A percentile compares a stretch with the other conserved stretches of the same genome.
phyloP scores from a whole-genome alignment of 2,329 filamentous ascomycete species.

The Phyllosticta citrichinensis region DNA sequence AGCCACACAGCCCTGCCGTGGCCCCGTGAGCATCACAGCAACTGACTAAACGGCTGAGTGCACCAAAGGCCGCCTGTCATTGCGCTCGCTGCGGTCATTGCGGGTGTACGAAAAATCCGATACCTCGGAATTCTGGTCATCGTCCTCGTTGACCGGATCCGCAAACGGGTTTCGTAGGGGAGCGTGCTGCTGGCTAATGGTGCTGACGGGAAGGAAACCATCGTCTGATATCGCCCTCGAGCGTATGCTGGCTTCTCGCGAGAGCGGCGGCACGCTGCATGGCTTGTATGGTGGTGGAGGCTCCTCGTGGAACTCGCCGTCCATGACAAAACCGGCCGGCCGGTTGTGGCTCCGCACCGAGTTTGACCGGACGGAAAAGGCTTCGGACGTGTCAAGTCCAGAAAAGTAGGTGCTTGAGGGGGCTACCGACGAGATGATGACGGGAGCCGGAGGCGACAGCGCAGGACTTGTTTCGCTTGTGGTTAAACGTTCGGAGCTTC shows the following conservation, averaged over 20 bases:
- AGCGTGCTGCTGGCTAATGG: not conserved
- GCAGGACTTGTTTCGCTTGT: not conserved
- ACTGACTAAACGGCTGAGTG: not conserved
- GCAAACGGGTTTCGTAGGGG: slow-evolving; percentile 4
- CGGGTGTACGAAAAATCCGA: slow-evolving; percentile 1
- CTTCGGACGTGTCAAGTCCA: slow-evolving; percentile 9
- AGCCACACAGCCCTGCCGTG: not conserved
- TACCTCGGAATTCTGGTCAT: slow-evolving; percentile 1
- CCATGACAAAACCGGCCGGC: slow-evolving; percentile 6
- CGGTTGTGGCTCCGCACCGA: not conserved
- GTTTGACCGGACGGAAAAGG: slow-evolving; percentile 8
- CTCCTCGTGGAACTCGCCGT: slow-evolving; percentile 9
- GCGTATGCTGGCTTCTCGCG: slow-evolving; percentile 6
- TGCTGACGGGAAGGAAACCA: not conserved
- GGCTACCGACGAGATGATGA: slow-evolving; percentile 7
- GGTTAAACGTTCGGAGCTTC: not conserved
- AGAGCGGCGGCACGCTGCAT: slow-evolving; percentile 5
- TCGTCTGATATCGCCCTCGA: not conserved
- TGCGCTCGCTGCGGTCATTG: not conserved
- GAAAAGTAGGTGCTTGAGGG: slow-evolving; percentile 7
- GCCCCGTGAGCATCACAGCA: not conserved
- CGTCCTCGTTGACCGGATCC: slow-evolving; percentile 5
- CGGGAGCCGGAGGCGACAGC: not conserved
- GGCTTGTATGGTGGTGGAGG: slow-evolving; percentile 9
- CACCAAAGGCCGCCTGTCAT: not conserved